phyloP scores from a whole-genome alignment of 306 rosid species.

The Citrullus amarus region DNA sequence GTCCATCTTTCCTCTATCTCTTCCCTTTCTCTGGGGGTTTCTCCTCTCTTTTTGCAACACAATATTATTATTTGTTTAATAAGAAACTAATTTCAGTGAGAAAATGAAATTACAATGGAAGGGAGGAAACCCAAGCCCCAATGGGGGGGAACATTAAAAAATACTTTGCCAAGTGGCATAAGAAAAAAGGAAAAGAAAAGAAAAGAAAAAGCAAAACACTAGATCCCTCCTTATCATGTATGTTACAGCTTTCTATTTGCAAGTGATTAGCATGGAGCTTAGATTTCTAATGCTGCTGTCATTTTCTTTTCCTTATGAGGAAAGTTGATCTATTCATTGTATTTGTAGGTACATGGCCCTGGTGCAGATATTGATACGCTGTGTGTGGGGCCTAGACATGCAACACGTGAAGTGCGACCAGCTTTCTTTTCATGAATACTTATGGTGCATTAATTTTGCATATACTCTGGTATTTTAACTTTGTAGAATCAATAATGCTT shows the following conservation, averaged over 20 bases:
- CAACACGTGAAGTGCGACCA: constrained; percentile 69
- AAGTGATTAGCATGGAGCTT: neutral
- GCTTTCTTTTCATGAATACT: constrained; percentile 1
- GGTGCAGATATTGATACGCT: constrained; percentile 97
- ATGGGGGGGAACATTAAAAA: neutral
- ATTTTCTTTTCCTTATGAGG: neutral
- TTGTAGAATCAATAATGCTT: constrained; percentile 12
- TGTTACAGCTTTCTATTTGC: neutral
- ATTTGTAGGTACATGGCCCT: constrained; percentile 86
- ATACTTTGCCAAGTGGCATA: neutral
- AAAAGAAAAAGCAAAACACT: neutral
- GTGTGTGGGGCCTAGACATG: constrained; percentile 96
- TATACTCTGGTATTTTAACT: neutral
- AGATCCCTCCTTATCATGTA: neutral
- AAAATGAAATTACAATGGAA: neutral
- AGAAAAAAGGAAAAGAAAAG: neutral
- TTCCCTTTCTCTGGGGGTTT: neutral
- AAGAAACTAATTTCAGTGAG: neutral
- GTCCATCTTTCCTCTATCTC: too few relatives aligned
- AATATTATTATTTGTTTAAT: neutral
- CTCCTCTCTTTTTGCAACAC: neutral
- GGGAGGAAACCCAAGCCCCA: neutral
- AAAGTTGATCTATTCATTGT: neutral
- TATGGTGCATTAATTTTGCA: neutral
- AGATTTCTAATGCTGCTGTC: neutral